phyloP scores from a whole-genome alignment of 1,139 yeast genomes.

The Saccharomyces hybrid region DNA sequence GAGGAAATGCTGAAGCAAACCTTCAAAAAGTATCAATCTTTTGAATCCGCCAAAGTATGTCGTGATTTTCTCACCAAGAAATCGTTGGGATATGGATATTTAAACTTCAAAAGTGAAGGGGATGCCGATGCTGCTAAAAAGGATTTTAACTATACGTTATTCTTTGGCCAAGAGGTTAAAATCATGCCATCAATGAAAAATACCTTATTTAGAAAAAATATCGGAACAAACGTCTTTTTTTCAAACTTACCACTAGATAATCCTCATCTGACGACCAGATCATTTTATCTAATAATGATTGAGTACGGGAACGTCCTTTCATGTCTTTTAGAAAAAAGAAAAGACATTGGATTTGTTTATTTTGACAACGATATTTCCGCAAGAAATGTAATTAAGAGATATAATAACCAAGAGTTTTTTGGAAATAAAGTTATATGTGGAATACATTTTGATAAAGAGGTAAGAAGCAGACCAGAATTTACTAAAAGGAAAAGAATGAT shows the following conservation, averaged over 20 bases:
- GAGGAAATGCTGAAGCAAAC: slow-evolving; percentile 34
- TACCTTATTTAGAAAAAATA: slow-evolving; percentile 21
- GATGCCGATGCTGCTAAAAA: slow-evolving; percentile 40
- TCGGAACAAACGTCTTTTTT: slow-evolving; percentile 27
- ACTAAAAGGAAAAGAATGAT: slow-evolving; percentile 22
- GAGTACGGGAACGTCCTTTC: slow-evolving; percentile 39
- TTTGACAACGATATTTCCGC: slow-evolving; percentile 38
- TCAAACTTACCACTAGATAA: slow-evolving; percentile 34
- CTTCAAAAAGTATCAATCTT: slow-evolving; percentile 36
- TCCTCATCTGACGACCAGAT: slow-evolving; percentile 34
- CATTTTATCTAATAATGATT: slow-evolving; percentile 39
- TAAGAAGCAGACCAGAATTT: slow-evolving; percentile 31
- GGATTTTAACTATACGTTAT: slow-evolving; percentile 37
- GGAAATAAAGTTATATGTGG: slow-evolving; percentile 34
- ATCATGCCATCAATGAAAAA: slow-evolving; percentile 46
- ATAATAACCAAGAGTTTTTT: slow-evolving; percentile 30
- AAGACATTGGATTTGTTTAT: slow-evolving; percentile 41
- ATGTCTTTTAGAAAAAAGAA: slow-evolving; percentile 38
- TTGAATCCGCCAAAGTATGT: slow-evolving; percentile 44
- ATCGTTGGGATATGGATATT: slow-evolving; percentile 47
- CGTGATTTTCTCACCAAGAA: slow-evolving; percentile 33
- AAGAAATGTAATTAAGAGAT: slow-evolving; percentile 33
- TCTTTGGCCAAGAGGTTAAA: slow-evolving; percentile 40
- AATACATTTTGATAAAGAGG: slow-evolving; percentile 38
- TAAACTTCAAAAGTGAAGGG: slow-evolving; percentile 36